A percentile compares a stretch with the other conserved stretches of the same genome.
phyloP scores from a whole-genome alignment of 2,329 filamentous ascomycete genomes.

The Thelonectria blattea region DNA sequence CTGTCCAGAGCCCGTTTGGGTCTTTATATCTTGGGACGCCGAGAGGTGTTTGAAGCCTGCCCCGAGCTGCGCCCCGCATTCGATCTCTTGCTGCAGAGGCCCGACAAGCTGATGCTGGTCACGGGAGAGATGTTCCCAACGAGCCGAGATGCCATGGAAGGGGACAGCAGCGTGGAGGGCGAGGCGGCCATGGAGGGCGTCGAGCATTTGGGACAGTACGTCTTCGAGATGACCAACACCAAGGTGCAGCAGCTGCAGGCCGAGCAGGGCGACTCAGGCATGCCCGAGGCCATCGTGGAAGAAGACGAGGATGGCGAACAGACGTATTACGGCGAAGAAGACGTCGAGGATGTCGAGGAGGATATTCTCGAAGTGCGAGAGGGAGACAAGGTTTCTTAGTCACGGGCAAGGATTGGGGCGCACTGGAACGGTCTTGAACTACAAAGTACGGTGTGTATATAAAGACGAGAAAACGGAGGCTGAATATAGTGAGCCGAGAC shows the following conservation, averaged over 20 bases:
- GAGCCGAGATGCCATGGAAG: constrained; percentile 55
- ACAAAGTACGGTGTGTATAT: not conserved
- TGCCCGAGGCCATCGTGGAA: constrained; percentile 33
- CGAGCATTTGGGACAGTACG: constrained; percentile 94
- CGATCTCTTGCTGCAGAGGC: constrained; percentile 74
- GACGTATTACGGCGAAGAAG: constrained; percentile 41
- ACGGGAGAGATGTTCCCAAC: constrained; percentile 88
- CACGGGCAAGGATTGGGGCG: constrained; percentile 12
- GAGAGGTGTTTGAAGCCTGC: constrained; percentile 86
- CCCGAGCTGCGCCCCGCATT: constrained; percentile 90
- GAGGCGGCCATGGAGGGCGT: constrained; percentile 84
- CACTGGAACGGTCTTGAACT: constrained; percentile 10
- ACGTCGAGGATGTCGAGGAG: constrained; percentile 41
- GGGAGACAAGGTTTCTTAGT: constrained; percentile 35
- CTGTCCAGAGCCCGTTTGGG: constrained; percentile 91
- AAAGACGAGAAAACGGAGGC: constrained; percentile 4
- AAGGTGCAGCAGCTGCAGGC: constrained; percentile 56
- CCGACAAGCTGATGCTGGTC: constrained; percentile 80
- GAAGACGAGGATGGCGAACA: constrained; percentile 42
- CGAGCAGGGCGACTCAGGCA: constrained; percentile 38
- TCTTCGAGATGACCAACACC: constrained; percentile 90
- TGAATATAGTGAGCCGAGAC: not conserved
- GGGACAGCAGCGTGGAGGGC: constrained; percentile 52
- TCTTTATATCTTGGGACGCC: constrained; percentile 88
- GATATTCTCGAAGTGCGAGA: constrained; percentile 47